phyloP scores from a whole-genome alignment of 345 rosid species.

The Eucalyptus marginata region DNA sequence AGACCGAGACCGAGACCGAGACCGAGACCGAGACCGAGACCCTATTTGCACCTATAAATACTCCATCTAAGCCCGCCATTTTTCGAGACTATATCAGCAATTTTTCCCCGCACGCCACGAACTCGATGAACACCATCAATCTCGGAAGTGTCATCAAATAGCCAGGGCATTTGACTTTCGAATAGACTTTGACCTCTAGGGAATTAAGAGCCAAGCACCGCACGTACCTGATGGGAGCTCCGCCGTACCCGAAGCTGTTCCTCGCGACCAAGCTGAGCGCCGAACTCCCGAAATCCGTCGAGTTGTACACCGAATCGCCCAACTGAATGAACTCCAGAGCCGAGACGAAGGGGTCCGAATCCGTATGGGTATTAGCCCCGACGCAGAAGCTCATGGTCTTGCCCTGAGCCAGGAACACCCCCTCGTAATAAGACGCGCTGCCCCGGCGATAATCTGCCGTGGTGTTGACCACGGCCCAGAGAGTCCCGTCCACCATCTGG shows the following conservation, averaged over 20 bases:
- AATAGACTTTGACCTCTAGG: not conserved
- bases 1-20: not conserved
- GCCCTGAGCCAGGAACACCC: constrained; percentile 59
- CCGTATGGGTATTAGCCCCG: constrained; percentile 52
- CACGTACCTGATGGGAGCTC: constrained; percentile 41
- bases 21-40: not conserved
- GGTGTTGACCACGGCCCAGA: constrained; percentile 73
- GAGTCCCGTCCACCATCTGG: constrained; percentile 84
- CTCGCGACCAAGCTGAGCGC: constrained; percentile 62
- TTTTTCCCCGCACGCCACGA: not conserved
- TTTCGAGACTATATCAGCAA: not conserved
- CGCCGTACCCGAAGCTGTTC: constrained; percentile 60
- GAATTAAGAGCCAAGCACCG: not conserved
- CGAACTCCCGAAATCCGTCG: constrained; percentile 36
- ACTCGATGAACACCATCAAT: not conserved
- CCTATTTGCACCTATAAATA: not conserved
- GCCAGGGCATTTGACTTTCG: not conserved
- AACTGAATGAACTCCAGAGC: constrained; percentile 62
- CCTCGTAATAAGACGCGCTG: constrained; percentile 61
- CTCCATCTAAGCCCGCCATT: not conserved
- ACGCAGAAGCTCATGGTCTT: constrained; percentile 68
- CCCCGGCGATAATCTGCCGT: constrained; percentile 49
- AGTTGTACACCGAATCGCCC: constrained; percentile 49
- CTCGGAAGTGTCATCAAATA: not conserved
- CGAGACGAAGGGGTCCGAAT: constrained; percentile 86